A percentile compares a stretch with the other conserved stretches of the same genome.
Conservation (phyloP, 176 grass and related monocot species). For the Musa itinerans region DNA sequence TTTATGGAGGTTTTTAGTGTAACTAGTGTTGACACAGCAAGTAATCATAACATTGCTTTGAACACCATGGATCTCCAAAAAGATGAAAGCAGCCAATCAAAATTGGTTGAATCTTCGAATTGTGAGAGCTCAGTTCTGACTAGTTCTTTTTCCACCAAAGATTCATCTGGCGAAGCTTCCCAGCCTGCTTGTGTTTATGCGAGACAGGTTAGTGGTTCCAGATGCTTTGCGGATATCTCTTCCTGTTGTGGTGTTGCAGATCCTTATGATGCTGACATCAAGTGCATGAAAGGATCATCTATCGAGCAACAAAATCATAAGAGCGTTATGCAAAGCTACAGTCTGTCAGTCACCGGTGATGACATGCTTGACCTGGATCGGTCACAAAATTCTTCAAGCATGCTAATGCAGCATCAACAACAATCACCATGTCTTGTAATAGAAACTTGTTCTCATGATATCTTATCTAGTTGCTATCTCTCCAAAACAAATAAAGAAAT, state of each 20-base stretch:
- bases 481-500: slow-evolving; percentile 16
- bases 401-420: neutral
- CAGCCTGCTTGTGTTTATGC: neutral
- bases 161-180: slow-evolving; percentile 1
- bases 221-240: slow-evolving; percentile 6
- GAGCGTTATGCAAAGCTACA: slow-evolving; percentile 7
- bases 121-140: slow-evolving; percentile 6
- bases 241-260: neutral
- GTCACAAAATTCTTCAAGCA: neutral
- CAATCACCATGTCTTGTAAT: neutral
- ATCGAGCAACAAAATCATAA: neutral
- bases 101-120: neutral
- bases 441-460: neutral
- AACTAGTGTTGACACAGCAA: neutral
- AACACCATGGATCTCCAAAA: slow-evolving; percentile 17
- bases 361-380: neutral
- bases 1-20: slow-evolving; percentile 62
- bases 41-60: neutral
- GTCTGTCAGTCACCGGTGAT: slow-evolving; percentile 15
- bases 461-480: slow-evolving; percentile 10
- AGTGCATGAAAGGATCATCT: slow-evolving; percentile 23
- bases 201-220: slow-evolving; percentile 3
- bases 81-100: neutral
- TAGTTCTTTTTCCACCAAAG: slow-evolving; percentile 1
- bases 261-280: slow-evolving; percentile 17